Conservation (phyloP, 202 grass and related monocot genomes). For the Bolboschoenoplectus hybrid region DNA sequence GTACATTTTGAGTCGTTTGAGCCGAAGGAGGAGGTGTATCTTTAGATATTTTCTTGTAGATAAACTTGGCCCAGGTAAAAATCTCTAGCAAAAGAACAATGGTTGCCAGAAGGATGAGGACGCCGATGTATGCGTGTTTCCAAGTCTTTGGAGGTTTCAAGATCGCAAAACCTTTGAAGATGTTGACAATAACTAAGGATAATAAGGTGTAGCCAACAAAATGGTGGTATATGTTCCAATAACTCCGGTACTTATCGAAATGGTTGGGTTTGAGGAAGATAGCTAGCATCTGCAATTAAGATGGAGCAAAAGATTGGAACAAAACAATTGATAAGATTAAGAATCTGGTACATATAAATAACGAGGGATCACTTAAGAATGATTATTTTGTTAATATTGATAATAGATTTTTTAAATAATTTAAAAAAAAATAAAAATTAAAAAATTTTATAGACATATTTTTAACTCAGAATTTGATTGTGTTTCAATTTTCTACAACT, state of each 20-base stretch:
- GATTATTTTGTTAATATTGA: too few species aligned
- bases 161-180: conserved; percentile 42
- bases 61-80: neutral
- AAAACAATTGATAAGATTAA: neutral
- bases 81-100: conserved; percentile 24
- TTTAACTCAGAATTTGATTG: too few species aligned
- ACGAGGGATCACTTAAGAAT: too few species aligned
- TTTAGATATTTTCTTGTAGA: too few species aligned
- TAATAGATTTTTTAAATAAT: too few species aligned
- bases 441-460: too few species aligned
- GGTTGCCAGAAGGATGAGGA: neutral
- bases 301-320: neutral
- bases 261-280: conserved; percentile 34
- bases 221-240: conserved; percentile 43
- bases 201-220: conserved; percentile 37
- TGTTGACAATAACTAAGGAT: conserved; percentile 26
- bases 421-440: too few species aligned
- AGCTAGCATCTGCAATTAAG: conserved; percentile 28
- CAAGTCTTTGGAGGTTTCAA: conserved; percentile 33
- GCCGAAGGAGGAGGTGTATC: too few species aligned
- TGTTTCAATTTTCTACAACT: too few species aligned
- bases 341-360: too few species aligned
- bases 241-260: neutral
- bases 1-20: too few species aligned
- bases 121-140: conserved; percentile 23